Percentiles rank a stretch among this genome's conserved stretches.
Evolutionary conservation across 2,329 filamentous ascomycete genomes (phyloP).

Genomic region (Colletotrichum sp.): DNA sequence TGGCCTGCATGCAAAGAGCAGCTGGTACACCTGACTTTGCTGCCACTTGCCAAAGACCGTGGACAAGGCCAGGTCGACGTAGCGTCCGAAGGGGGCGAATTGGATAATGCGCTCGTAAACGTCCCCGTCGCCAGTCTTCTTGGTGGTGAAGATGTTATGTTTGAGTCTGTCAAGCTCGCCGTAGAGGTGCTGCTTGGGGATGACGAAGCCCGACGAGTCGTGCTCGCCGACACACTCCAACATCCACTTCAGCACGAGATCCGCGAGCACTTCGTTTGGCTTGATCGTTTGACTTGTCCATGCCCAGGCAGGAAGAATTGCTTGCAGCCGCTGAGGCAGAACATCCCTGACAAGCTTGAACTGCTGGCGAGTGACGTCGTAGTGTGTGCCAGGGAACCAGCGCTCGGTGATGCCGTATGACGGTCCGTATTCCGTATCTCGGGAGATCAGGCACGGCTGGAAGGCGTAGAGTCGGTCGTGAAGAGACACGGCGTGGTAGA

Average conservation of each 20-base stretch:
- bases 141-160: not conserved
- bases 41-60: not conserved
- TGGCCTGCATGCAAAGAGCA: slow-evolving; percentile 6
- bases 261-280: slow-evolving; percentile 26
- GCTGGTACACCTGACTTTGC: not conserved
- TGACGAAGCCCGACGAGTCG: slow-evolving; percentile 15
- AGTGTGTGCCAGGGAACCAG: slow-evolving; percentile 29
- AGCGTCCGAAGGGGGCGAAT: not conserved
- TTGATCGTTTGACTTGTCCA: slow-evolving; percentile 23
- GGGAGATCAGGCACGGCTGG: slow-evolving; percentile 23
- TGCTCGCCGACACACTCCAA: slow-evolving; percentile 17
- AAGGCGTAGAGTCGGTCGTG: slow-evolving; percentile 25
- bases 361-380: slow-evolving; percentile 26
- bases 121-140: not conserved
- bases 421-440: slow-evolving; percentile 7
- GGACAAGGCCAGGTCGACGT: not conserved
- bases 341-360: slow-evolving; percentile 23
- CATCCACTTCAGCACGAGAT: slow-evolving; percentile 26
- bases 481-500: slow-evolving; percentile 27
- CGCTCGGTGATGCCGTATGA: slow-evolving; percentile 21
- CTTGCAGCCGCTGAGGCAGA: slow-evolving; percentile 25
- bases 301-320: slow-evolving; percentile 30
- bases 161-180: slow-evolving; percentile 4
- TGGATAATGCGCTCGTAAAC: not conserved
- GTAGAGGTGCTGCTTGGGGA: not conserved